phyloP scores from a whole-genome alignment of 2,329 filamentous ascomycete species.

The Scytalidium lignicola region DNA sequence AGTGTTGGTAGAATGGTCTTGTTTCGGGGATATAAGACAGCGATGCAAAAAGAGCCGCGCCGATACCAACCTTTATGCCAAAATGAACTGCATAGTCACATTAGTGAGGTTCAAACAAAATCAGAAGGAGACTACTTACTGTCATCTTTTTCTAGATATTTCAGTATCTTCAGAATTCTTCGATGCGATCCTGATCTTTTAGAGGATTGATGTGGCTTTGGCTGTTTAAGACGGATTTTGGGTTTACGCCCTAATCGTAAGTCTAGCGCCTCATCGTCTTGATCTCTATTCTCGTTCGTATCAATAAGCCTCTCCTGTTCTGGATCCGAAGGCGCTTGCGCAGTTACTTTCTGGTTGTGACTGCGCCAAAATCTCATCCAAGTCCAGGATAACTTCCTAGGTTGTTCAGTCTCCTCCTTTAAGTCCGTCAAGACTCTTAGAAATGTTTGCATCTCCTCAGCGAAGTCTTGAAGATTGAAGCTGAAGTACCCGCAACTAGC shows the following conservation, averaged over 20 bases:
- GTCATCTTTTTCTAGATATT: conserved; percentile 58
- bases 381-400: conserved; percentile 64
- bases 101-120: neutral
- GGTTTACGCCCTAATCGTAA: neutral
- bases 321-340: conserved; percentile 10
- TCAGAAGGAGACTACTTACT: conserved; percentile 34
- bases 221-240: neutral
- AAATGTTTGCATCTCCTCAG: conserved; percentile 80
- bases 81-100: conserved; percentile 50
- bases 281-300: conserved; percentile 12
- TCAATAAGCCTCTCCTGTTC: conserved; percentile 25
- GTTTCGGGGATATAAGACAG: conserved; percentile 80
- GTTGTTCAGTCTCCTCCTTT: conserved; percentile 62
- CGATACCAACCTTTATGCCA: conserved; percentile 88
- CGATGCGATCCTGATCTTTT: conserved; percentile 20
- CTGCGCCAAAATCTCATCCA: conserved; percentile 77
- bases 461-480: conserved; percentile 85
- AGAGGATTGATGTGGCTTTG: neutral
- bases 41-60: conserved; percentile 82
- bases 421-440: conserved; percentile 81
- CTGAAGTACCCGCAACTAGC: conserved; percentile 98
- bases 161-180: conserved; percentile 48
- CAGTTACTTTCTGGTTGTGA: conserved; percentile 2
- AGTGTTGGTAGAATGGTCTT: conserved; percentile 74
- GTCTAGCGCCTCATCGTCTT: neutral